phyloP scores from a whole-genome alignment of 805 yeast genomes.

The Clavispora phyllophila region DNA sequence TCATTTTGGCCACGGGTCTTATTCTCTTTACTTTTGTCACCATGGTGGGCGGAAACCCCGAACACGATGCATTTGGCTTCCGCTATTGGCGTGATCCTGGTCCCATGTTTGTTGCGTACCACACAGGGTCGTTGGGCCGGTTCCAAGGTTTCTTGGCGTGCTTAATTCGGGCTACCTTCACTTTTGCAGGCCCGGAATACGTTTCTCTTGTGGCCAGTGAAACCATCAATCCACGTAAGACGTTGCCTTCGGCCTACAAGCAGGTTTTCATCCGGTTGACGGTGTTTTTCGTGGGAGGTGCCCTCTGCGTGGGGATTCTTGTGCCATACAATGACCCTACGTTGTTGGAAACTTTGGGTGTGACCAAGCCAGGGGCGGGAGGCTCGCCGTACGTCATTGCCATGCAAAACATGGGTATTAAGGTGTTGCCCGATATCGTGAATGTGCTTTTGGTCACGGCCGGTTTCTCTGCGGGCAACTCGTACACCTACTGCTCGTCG shows the following conservation, averaged over 20 bases:
- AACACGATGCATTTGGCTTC: constrained; percentile 17
- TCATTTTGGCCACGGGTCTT: constrained; percentile 19
- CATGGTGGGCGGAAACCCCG: constrained; percentile 20
- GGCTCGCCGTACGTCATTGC: constrained; percentile 88
- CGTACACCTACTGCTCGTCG: constrained; percentile 72
- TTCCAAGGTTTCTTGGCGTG: constrained; percentile 72
- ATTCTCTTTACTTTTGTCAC: constrained; percentile 15
- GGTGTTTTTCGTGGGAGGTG: constrained; percentile 66
- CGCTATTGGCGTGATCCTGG: constrained; percentile 17
- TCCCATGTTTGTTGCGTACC: constrained; percentile 14
- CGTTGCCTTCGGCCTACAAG: constrained; percentile 73
- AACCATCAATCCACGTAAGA: constrained; percentile 62
- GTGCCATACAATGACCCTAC: constrained; percentile 65
- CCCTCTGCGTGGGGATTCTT: constrained; percentile 72
- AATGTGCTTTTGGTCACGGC: constrained; percentile 75
- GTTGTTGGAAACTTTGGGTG: constrained; percentile 49
- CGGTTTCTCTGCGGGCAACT: constrained; percentile 78
- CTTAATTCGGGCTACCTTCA: constrained; percentile 65
- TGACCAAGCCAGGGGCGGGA: constrained; percentile 63
- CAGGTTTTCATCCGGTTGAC: constrained; percentile 67
- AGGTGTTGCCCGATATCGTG: constrained; percentile 66
- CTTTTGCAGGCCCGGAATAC: constrained; percentile 85
- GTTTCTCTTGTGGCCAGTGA: constrained; percentile 85
- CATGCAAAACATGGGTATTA: constrained; percentile 58
- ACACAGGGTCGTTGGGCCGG: constrained; percentile 53